Evolutionary conservation across 2,329 filamentous ascomycete genomes (phyloP).

Genomic region (Aspergillus fumigatus): DNA sequence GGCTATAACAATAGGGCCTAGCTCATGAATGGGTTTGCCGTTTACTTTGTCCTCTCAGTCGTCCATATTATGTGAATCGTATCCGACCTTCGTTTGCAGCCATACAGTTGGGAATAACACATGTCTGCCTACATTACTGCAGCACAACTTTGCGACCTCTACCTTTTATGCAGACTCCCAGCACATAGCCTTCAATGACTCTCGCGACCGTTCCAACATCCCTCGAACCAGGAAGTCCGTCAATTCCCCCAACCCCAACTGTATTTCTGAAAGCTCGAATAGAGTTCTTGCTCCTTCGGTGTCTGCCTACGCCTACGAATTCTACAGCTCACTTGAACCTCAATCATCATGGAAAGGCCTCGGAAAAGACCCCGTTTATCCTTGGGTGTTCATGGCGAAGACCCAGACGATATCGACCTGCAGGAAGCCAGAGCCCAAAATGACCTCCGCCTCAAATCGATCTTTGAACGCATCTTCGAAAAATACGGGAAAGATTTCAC

Average conservation of each 20-base stretch:
- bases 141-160: neutral
- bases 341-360: conserved; percentile 27
- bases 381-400: conserved; percentile 19
- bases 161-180: neutral
- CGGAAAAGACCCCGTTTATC: conserved; percentile 58
- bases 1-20: neutral
- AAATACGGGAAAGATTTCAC: conserved; percentile 84
- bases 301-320: neutral
- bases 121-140: neutral
- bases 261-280: neutral
- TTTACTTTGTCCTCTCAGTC: neutral
- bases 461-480: conserved; percentile 81
- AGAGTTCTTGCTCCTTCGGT: neutral
- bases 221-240: neutral
- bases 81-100: neutral
- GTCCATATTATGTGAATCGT: neutral
- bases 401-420: conserved; percentile 48
- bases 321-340: neutral
- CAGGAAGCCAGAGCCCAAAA: conserved; percentile 61
- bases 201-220: neutral
- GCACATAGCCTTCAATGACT: neutral
- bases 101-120: neutral
- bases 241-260: neutral
- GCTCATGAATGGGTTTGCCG: neutral
- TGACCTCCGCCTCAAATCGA: conserved; percentile 69